A percentile compares a stretch with the other conserved stretches of the same genome.
These are phyloP conservation scores for Alternaria arbusti DNA, from an alignment of 2,329 filamentous ascomycete species.

Conservation along the genomic window DNA sequence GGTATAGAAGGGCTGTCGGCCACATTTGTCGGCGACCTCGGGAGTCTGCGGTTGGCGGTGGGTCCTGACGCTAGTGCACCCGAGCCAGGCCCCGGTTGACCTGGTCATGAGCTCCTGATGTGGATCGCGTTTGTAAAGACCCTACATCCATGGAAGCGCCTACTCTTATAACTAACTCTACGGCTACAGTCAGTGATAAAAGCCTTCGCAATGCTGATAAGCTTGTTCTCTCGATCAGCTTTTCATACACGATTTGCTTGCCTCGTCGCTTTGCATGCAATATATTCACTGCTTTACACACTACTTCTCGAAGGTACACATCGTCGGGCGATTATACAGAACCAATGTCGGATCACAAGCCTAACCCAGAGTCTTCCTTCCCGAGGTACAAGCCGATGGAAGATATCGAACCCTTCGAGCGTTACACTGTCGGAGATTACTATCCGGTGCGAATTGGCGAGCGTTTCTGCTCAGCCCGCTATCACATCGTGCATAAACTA, in stretches of 20 bases:
- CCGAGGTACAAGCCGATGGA: conserved; percentile 3
- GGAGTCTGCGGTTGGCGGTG: neutral
- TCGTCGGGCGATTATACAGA: neutral
- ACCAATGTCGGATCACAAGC: neutral
- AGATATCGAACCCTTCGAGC: conserved; percentile 11
- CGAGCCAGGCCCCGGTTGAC: too few relatives aligned
- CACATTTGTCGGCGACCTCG: too few relatives aligned
- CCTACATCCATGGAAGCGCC: too few relatives aligned
- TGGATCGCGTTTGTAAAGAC: too few relatives aligned
- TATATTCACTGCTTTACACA: neutral
- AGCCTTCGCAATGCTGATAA: too few relatives aligned
- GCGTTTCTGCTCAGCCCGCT: neutral
- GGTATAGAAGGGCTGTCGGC: too few relatives aligned
- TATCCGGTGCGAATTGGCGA: neutral
- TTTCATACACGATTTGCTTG: too few relatives aligned
- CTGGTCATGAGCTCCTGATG: too few relatives aligned
- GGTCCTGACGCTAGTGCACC: neutral
- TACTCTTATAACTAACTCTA: too few relatives aligned
- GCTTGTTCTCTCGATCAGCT: too few relatives aligned
- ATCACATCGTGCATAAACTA: neutral
- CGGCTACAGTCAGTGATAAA: too few relatives aligned
- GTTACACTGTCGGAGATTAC: neutral
- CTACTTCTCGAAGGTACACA: neutral
- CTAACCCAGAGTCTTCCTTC: neutral
- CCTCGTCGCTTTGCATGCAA: neutral